Base-by-base conservation (phyloP, 441 rosid genomes). In the Mallotus repandus region DNA sequence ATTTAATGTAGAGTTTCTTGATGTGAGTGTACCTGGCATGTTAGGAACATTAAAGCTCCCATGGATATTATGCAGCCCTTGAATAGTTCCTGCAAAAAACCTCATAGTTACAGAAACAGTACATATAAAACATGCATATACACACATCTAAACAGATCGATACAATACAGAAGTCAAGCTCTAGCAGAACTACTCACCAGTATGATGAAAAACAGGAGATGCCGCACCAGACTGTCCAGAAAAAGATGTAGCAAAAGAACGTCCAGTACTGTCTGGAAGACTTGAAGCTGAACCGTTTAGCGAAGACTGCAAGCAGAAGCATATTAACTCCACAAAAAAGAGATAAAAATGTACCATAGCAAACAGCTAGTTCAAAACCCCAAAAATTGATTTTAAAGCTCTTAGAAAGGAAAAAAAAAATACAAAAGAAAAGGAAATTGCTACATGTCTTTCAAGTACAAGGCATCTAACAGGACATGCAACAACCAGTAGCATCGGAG, bases 191-290 rank as follows among this genome's bases (percentile, higher is more conserved):
- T 63, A 78, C 92, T 66, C 75, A 91, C 97, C 96, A 56, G 79
- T 80, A 82, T 91, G 97, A 87, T 90, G 97, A 52, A 73, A 96
- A 82, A 73, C 91, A 57, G 97, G 93, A 68, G 96, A 92, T 54
- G 85, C 89, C 8, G 88, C 88, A 55, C 97, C 99, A 66, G 97
- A 89, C 84, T 89, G 99, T 63, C 89, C 97, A 77, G 99, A 86
- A 85, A 88, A 93, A 68, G 97, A 93, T 78, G 99, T 72, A 22
- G 91, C 21, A 81, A 87, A 93, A 46, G 96, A 84, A 50, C 96
- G 89, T 64, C 92, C 95, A 22, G 89, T 81, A 63, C 86, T 84
- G 71, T 96, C 99, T 52, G 90, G 91, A 79, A 94, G 85, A 89
- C 85, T 96, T 46, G 99, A 89, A 38, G 90, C 83, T 7, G 98